Conservation (phyloP, 345 rosid species). For the Populus simonii region DNA sequence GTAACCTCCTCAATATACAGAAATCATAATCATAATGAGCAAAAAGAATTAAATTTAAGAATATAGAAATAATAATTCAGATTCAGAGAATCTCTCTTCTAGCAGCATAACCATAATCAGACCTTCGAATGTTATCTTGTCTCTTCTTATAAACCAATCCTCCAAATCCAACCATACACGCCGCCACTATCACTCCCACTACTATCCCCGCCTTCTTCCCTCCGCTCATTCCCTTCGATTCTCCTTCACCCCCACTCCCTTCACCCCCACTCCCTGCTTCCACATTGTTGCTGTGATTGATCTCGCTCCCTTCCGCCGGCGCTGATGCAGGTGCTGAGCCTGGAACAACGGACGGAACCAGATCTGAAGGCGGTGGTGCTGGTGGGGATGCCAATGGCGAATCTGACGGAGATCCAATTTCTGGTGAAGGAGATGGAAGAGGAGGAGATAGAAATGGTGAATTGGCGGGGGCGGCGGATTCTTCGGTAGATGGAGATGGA, state of each 20-base stretch:
- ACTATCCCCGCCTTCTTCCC: constrained; percentile 64
- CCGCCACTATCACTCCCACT: constrained; percentile 47
- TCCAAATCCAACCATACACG: constrained; percentile 43
- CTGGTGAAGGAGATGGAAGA: constrained; percentile 19
- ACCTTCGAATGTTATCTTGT: constrained; percentile 54
- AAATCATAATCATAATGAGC: background rate
- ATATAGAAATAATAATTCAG: background rate
- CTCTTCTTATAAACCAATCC: constrained; percentile 65
- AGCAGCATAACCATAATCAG: constrained; percentile 48
- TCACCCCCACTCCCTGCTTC: constrained; percentile 18
- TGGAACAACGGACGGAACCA: constrained; percentile 19
- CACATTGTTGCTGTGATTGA: constrained; percentile 30
- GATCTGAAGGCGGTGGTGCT: constrained; percentile 29
- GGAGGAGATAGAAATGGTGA: constrained; percentile 5
- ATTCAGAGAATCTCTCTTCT: constrained; percentile 54
- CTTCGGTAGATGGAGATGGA: constrained; percentile 13
- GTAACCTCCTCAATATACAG: too few relatives aligned
- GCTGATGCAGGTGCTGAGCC: constrained; percentile 27
- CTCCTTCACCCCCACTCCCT: constrained; percentile 4
- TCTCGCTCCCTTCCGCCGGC: constrained; percentile 23
- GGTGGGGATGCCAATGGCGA: constrained; percentile 25
- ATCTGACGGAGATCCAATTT: constrained; percentile 20
- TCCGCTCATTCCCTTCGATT: constrained; percentile 38
- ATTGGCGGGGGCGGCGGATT: background rate
- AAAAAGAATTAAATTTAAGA: background rate